phyloP scores from a whole-genome alignment of 805 yeast species.

The Yarrowia sp. region DNA sequence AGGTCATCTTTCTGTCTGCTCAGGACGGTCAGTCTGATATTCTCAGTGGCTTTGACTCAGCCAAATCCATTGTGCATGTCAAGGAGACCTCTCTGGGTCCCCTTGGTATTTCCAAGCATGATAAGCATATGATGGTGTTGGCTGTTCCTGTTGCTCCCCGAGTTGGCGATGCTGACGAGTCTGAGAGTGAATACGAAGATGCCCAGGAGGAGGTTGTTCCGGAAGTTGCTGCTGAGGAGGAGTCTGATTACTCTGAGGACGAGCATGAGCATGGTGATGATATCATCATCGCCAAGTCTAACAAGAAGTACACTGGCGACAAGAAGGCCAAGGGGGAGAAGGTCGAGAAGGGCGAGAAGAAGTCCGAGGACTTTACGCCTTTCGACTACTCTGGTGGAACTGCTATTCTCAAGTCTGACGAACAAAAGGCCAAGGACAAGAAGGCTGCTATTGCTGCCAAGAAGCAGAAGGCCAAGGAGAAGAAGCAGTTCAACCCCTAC shows the following conservation, averaged over 20 bases:
- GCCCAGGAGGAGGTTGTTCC: neutral
- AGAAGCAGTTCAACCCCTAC: slow-evolving; percentile 32
- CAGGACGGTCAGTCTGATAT: slow-evolving; percentile 19
- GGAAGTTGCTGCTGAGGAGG: neutral
- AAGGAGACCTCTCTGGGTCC: slow-evolving; percentile 14
- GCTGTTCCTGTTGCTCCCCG: slow-evolving; percentile 22
- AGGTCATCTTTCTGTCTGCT: slow-evolving; percentile 15
- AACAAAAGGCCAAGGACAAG: slow-evolving; percentile 12
- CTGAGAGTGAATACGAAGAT: neutral
- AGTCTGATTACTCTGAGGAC: neutral
- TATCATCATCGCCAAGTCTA: slow-evolving; percentile 22
- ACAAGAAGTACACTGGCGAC: slow-evolving; percentile 21
- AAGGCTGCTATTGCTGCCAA: neutral
- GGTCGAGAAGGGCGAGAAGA: neutral
- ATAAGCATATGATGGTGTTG: slow-evolving; percentile 19
- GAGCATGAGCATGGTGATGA: slow-evolving; percentile 9
- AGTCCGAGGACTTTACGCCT: slow-evolving; percentile 29
- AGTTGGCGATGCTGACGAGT: neutral
- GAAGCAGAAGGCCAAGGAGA: slow-evolving; percentile 24
- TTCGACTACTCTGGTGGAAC: slow-evolving; percentile 36
- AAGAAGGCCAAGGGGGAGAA: neutral
- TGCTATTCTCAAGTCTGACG: slow-evolving; percentile 31
- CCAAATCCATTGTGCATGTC: slow-evolving; percentile 21
- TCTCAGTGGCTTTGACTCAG: neutral
- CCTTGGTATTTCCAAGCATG: neutral